These are phyloP conservation scores for Candida stauntonica DNA, from an alignment of 805 yeast species.

Conservation along the genomic window DNA sequence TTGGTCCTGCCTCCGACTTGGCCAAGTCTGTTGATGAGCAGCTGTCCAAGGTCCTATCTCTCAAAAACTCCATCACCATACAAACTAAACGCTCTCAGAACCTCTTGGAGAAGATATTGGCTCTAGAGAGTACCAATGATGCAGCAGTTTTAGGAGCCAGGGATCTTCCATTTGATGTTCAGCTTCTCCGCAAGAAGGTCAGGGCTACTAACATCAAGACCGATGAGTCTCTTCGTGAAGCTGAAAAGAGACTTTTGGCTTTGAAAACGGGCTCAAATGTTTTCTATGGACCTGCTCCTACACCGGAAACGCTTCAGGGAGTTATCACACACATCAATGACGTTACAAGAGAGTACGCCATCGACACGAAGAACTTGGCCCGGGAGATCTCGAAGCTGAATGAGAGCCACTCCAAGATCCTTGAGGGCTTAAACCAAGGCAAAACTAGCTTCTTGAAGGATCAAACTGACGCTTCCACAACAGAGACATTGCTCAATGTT, in stretches of 20 bases:
- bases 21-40: background rate
- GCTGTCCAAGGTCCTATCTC: conserved; percentile 2
- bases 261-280: conserved; percentile 20
- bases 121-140: conserved; percentile 9
- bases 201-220: conserved; percentile 14
- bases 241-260: conserved; percentile 17
- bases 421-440: conserved; percentile 9
- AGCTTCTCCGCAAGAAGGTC: conserved; percentile 15
- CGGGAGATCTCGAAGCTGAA: conserved; percentile 21
- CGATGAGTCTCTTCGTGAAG: conserved; percentile 12
- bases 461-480: conserved; percentile 9
- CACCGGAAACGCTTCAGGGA: conserved; percentile 12
- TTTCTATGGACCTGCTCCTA: conserved; percentile 9
- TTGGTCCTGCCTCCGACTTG: background rate
- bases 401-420: conserved; percentile 17
- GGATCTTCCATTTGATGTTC: conserved; percentile 20
- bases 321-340: conserved; percentile 16
- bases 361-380: conserved; percentile 19
- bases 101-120: conserved; percentile 9
- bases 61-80: conserved; percentile 1
- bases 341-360: conserved; percentile 17
- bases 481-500: conserved; percentile 16
- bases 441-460: conserved; percentile 5
- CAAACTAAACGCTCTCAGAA: conserved; percentile 4
- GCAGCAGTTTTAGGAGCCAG: conserved; percentile 11